phyloP scores from a whole-genome alignment of 805 yeast species.

The Spathaspora hagerdaliae region DNA sequence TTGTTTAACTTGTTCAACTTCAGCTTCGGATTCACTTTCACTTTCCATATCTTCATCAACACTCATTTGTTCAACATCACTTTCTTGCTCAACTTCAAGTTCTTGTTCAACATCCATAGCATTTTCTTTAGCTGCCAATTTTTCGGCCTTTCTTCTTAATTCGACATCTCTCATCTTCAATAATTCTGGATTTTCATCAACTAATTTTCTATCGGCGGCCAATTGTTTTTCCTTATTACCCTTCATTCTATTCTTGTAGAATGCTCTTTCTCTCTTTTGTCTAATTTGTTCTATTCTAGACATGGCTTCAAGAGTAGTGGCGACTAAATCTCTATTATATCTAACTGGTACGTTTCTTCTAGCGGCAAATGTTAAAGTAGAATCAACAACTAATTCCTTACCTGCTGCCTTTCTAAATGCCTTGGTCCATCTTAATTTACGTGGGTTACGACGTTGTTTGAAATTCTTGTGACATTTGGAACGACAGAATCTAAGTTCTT shows the following conservation, averaged over 20 bases:
- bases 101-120: conserved; percentile 36
- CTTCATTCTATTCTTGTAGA: conserved; percentile 99
- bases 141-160: conserved; percentile 70
- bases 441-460: conserved; percentile 97
- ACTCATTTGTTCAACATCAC: conserved; percentile 17
- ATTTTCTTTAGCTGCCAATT: conserved; percentile 56
- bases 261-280: conserved; percentile 93
- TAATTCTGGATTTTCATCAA: conserved; percentile 83
- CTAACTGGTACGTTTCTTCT: conserved; percentile 98
- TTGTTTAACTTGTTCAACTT: conserved; percentile 43
- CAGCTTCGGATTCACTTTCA: conserved; percentile 43
- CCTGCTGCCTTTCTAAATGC: conserved; percentile 99
- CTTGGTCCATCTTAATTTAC: conserved; percentile 97
- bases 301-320: conserved; percentile 94
- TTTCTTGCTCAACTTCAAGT: conserved; percentile 39
- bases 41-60: conserved; percentile 42
- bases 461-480: conserved; percentile 97
- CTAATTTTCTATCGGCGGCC: conserved; percentile 82
- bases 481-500: conserved; percentile 95
- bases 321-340: conserved; percentile 93
- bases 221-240: conserved; percentile 88
- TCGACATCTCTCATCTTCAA: conserved; percentile 93
- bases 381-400: conserved; percentile 95
- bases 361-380: conserved; percentile 92
- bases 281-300: conserved; percentile 93